Evolutionary conservation across 2,329 filamentous ascomycete species (phyloP).

Genomic region (Tolypocladium ophioglossoides): DNA sequence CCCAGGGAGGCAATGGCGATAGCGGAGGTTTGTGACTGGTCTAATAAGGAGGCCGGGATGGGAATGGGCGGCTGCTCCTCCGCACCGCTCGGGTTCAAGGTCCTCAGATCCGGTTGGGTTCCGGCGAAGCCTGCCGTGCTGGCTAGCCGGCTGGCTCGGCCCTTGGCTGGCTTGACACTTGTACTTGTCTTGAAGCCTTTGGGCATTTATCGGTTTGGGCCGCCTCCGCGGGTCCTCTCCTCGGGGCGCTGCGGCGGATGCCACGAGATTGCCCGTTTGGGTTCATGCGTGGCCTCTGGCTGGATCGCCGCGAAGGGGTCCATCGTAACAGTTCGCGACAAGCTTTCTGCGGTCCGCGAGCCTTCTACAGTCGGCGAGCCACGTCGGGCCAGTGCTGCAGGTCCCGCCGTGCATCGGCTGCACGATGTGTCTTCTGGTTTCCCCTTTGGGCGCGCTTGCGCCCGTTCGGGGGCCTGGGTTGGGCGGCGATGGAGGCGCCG

Average conservation of each 20-base stretch:
- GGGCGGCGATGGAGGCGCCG: neutral
- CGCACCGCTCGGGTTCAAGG: neutral
- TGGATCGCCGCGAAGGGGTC: slow-evolving; percentile 5
- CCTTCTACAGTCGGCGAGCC: slow-evolving; percentile 1
- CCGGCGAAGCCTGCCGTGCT: neutral
- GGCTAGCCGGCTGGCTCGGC: no score
- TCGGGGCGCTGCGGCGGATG: slow-evolving; percentile 5
- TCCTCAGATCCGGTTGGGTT: neutral
- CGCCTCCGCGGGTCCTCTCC: neutral
- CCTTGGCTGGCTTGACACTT: neutral
- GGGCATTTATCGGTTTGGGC: neutral
- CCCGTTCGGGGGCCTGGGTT: neutral
- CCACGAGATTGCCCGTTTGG: slow-evolving; percentile 17
- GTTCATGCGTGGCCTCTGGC: slow-evolving; percentile 12
- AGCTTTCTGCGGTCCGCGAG: neutral
- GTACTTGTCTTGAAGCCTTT: neutral
- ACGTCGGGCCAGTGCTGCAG: slow-evolving; percentile 7
- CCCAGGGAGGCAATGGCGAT: neutral
- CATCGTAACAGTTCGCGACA: neutral
- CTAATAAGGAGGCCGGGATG: neutral
- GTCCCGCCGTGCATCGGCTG: slow-evolving; percentile 14
- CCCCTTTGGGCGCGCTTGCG: slow-evolving; percentile 15
- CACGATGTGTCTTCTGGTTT: slow-evolving; percentile 20
- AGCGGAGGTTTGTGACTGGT: neutral
- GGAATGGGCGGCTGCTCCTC: neutral